Percentiles rank a stretch among this genome's conserved stretches.
These are phyloP conservation scores for Cordyceps militaris DNA, from an alignment of 2,329 filamentous ascomycete genomes.

Conservation along the genomic window DNA sequence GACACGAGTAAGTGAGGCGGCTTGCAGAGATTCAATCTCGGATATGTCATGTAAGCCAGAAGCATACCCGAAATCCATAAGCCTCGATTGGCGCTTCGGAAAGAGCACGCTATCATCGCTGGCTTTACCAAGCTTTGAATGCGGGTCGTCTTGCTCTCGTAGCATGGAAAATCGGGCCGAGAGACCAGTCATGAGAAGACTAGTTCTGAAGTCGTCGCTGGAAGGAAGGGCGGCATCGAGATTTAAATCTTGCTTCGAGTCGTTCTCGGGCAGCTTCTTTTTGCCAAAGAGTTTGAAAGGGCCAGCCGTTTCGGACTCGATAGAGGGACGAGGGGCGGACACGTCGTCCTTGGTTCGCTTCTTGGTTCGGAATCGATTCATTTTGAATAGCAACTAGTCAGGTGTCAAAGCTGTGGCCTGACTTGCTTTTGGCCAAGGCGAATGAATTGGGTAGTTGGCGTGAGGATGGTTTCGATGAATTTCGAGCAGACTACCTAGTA, in stretches of 20 bases:
- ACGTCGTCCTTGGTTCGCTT: slow-evolving; percentile 60
- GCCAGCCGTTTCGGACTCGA: slow-evolving; percentile 47
- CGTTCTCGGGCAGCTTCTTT: slow-evolving; percentile 48
- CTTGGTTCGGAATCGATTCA: slow-evolving; percentile 73
- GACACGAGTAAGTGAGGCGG: slow-evolving; percentile 51
- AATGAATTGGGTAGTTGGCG: neutral
- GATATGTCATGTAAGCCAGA: slow-evolving; percentile 72
- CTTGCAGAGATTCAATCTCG: slow-evolving; percentile 76
- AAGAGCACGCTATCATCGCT: slow-evolving; percentile 90
- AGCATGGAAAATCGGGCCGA: slow-evolving; percentile 97
- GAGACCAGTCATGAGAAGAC: slow-evolving; percentile 88
- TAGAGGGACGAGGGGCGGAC: slow-evolving; percentile 39
- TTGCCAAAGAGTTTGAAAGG: slow-evolving; percentile 50
- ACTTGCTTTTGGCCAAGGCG: neutral
- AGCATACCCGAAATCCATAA: slow-evolving; percentile 61
- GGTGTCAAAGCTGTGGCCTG: neutral
- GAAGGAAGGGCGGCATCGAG: slow-evolving; percentile 68
- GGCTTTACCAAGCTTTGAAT: slow-evolving; percentile 82
- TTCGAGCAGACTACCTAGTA: neutral
- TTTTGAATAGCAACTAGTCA: slow-evolving; percentile 27
- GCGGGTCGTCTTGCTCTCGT: slow-evolving; percentile 86
- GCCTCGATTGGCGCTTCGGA: slow-evolving; percentile 70
- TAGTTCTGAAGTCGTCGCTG: slow-evolving; percentile 87
- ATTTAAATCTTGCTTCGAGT: slow-evolving; percentile 62
- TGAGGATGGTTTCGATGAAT: neutral